Evolutionary conservation across 495 filamentous ascomycete genomes (phyloP), one percentile per base, ranked within the genome.

Genomic region (Penicillium macrosclerotiorum): DNA sequence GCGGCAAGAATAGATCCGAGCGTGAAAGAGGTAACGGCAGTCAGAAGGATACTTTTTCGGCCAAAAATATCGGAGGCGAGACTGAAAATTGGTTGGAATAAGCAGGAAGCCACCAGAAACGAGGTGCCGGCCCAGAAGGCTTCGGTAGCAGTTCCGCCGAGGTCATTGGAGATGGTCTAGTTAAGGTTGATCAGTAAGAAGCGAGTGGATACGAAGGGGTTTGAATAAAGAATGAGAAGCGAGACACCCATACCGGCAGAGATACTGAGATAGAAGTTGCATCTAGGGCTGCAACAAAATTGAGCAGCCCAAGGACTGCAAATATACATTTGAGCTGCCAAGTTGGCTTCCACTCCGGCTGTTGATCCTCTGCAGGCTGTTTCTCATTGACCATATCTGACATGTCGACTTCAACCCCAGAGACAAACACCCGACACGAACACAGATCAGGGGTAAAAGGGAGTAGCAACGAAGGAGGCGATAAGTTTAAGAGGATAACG

Each of bases 261-360:
- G 84, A 82, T 18, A 87, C 81, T 14, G 78, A 80, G 20, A 87
- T 64, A 8, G 79, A 83, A 9, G 84, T 87, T 1, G 80, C 81
- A 59, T 88, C 84, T 8, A 88, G 64, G 19, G 84, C 82, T 8
- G 76, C 79, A 58, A 80, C 78, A 20, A 86, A 62, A 4, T 75
- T 76, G 22, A 86, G 68, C 12, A 80, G 62, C n/a, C 68, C 69
- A 38, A 86, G 68, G 3, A 78, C 76, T 7, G 42, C 49, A 29
- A 60, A 54, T 33, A 58, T 55, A 25, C 40, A 50, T 17, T 55
- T 55, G 6, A 55, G 31, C n/a, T 49, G 42, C 52, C 52, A 50
- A 22, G 12, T 45, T 4, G 52, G 31, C 11, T 41, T 23, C 47
- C 47, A 49, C 12, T 24, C 27, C 17, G n/a, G 8, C 19, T n/a